Evolutionary conservation across 306 rosid species (phyloP).

Genomic region (Trifolium fragiferum): DNA sequence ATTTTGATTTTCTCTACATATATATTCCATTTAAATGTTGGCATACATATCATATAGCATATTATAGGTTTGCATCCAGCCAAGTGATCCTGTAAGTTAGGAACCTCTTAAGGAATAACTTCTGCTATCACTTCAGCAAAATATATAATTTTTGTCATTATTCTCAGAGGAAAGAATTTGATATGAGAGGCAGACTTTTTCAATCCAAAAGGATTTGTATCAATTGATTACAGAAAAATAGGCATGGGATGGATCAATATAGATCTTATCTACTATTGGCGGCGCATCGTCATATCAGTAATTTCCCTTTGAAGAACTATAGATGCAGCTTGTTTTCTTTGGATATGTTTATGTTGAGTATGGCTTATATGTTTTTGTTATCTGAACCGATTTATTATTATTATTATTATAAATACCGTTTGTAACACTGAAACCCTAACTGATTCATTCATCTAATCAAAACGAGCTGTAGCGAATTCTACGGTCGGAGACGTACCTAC

Average conservation of each 20-base stretch:
- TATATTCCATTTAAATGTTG: neutral
- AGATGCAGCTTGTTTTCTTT: conserved; percentile 12
- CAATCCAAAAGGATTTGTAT: neutral
- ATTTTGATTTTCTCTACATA: neutral
- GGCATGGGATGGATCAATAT: neutral
- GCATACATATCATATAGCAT: conserved; percentile 27
- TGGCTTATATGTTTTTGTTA: too few species aligned
- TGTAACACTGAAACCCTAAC: too few species aligned
- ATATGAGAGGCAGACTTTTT: neutral
- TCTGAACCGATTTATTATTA: too few species aligned
- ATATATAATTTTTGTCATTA: conserved; percentile 13
- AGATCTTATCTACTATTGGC: neutral
- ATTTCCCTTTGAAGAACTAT: neutral
- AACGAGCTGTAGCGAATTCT: too few species aligned
- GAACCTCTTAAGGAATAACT: conserved; percentile 8
- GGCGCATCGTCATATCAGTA: neutral
- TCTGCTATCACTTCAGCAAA: conserved; percentile 2
- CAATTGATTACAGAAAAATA: neutral
- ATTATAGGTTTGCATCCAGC: conserved; percentile 23
- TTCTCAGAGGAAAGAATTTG: neutral
- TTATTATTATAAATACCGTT: too few species aligned
- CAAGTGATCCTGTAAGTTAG: neutral
- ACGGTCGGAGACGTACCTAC: too few species aligned
- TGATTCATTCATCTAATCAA: too few species aligned
- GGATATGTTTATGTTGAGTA: too few species aligned